A percentile compares a stretch with the other conserved stretches of the same genome.
Evolutionary conservation across 768 basidiomycete species (phyloP).

Genomic region (Mycena indigotica): DNA sequence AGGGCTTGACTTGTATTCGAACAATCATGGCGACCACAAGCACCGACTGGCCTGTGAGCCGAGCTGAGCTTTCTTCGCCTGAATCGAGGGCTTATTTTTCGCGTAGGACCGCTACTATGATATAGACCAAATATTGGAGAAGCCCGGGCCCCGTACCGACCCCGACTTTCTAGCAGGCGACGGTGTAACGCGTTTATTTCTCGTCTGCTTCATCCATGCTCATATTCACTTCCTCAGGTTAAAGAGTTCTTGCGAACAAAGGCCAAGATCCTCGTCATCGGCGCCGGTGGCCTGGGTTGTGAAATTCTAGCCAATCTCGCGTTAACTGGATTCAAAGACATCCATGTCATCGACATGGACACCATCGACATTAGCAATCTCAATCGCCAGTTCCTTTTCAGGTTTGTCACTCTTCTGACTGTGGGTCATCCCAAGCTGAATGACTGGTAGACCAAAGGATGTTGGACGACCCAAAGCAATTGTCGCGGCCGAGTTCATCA

Average conservation of each 20-base stretch:
- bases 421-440: constrained; percentile 2
- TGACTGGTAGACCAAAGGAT: constrained; percentile 71
- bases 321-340: constrained; percentile 94
- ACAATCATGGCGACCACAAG: constrained; percentile 7
- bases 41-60: constrained; percentile 44
- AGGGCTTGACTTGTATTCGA: constrained; percentile 5
- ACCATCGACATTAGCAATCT: constrained; percentile 99
- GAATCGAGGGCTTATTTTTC: not conserved
- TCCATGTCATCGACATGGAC: constrained; percentile 99
- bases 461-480: constrained; percentile 94
- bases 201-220: not conserved
- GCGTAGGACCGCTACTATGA: constrained; percentile 65
- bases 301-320: constrained; percentile 98
- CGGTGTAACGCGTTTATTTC: constrained; percentile 50
- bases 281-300: constrained; percentile 95
- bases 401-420: constrained; percentile 49
- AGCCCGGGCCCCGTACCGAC: constrained; percentile 88
- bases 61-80: not conserved
- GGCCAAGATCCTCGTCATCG: constrained; percentile 95
- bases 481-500: constrained; percentile 94
- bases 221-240: constrained; percentile 52
- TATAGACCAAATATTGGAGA: constrained; percentile 85
- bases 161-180: constrained; percentile 80
- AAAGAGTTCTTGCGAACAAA: constrained; percentile 82
- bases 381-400: constrained; percentile 96